Evolutionary conservation across 805 yeast genomes (phyloP), one percentile per base, ranked within the genome.

Genomic region (Lipomyces spencermartinsiae): DNA sequence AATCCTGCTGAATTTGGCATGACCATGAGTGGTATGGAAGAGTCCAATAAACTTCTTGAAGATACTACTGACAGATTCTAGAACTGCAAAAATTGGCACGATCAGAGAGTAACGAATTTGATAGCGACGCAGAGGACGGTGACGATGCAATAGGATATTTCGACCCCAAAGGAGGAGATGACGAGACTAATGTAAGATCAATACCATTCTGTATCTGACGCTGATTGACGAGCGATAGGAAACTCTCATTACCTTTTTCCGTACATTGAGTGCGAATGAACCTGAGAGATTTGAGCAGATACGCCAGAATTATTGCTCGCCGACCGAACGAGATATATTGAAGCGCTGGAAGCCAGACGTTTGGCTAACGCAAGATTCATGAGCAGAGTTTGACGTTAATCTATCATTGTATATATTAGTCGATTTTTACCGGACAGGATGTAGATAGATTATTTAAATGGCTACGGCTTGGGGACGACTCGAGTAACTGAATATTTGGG

Each of bases 51-150:
- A 19, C 46, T 16, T 58, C 31, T 60, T 46, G 56, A 59, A 35
- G 54, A 66, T 59, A 61, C 37, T 8, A 58, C 51, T 46, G 31
- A 34, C 65, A 29, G n/a, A 57, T 35, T 33, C 6, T 46, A 67
- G 71, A 64, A 54, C 54, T 68, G n/a, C 53, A 64, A 53, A 66
- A 59, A 35, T 58, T 68, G 3, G 71, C 68, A 10, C 49, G 71
- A 37, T 43, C 68, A 1, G 68, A 68, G 43, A 65, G 69, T 49
- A 80, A 74, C 43, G 83, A 77, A n/a, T 82, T 75, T 31, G 85
- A 81, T 53, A 86, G 80, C 14, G 89, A 81, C 29, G 92, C 84
- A 0, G 90, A 95, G 93, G 95, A 91, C 73, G 95, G 90, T 73
- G 80, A 56, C 19, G 60, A 62, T 8, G 53, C 31, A n/a, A 10